These are phyloP conservation scores for Penicillium sp. DNA, from an alignment of 2,329 filamentous ascomycete species.

Conservation along the genomic window DNA sequence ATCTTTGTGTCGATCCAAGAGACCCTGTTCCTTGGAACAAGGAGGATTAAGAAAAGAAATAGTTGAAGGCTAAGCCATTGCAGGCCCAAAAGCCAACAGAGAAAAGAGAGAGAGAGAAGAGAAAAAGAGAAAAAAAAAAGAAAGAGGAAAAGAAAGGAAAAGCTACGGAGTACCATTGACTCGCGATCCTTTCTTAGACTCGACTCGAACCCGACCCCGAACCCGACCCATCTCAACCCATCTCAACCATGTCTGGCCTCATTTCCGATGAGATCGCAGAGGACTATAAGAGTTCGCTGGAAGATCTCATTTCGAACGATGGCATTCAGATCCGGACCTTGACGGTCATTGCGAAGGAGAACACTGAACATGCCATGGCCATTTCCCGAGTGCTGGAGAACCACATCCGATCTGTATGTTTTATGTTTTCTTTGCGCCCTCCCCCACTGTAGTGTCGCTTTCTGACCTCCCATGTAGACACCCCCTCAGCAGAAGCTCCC, in stretches of 20 bases:
- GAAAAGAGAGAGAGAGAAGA: slow-evolving; percentile 15
- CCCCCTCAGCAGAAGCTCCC: slow-evolving; percentile 87
- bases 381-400: slow-evolving; percentile 89
- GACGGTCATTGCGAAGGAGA: slow-evolving; percentile 96
- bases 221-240: neutral
- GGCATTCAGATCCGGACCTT: slow-evolving; percentile 95
- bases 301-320: slow-evolving; percentile 88
- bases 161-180: slow-evolving; percentile 3
- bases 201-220: neutral
- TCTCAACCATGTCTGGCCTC: slow-evolving; percentile 60
- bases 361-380: slow-evolving; percentile 90
- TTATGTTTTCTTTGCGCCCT: neutral
- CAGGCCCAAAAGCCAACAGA: slow-evolving; percentile 14
- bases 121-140: slow-evolving; percentile 13
- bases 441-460: slow-evolving; percentile 8
- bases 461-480: slow-evolving; percentile 58
- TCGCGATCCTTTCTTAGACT: neutral
- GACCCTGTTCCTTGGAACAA: slow-evolving; percentile 25
- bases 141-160: slow-evolving; percentile 12
- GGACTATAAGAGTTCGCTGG: slow-evolving; percentile 90
- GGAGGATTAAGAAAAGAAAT: slow-evolving; percentile 28
- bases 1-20: slow-evolving; percentile 35
- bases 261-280: slow-evolving; percentile 83
- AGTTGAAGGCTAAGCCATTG: slow-evolving; percentile 15
- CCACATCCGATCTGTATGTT: slow-evolving; percentile 90